These are phyloP conservation scores for Colletotrichum lindemuthianum DNA, from an alignment of 2,329 filamentous ascomycete species.

Conservation along the genomic window DNA sequence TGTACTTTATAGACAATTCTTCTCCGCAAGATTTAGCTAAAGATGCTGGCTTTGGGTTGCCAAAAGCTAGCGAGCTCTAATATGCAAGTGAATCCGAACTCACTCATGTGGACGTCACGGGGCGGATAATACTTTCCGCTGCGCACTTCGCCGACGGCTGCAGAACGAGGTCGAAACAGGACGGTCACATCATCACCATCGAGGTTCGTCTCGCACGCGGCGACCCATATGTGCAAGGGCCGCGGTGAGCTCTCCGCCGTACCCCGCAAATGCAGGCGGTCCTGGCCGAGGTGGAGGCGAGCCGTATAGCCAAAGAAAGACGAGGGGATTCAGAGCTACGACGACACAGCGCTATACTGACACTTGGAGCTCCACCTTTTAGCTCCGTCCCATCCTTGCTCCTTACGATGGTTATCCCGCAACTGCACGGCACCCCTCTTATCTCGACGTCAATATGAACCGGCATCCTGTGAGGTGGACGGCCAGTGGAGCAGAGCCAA, in stretches of 20 bases:
- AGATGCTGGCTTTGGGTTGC: too few species aligned
- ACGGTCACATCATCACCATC: too few species aligned
- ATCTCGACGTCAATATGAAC: slow-evolving; percentile 9
- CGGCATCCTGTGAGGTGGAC: slow-evolving; percentile 14
- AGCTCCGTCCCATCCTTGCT: slow-evolving; percentile 25
- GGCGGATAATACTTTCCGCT: too few species aligned
- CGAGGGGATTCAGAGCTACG: slow-evolving; percentile 26
- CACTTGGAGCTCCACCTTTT: slow-evolving; percentile 30
- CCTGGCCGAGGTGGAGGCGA: slow-evolving; percentile 21
- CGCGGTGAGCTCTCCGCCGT: slow-evolving; percentile 25
- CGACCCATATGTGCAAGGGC: slow-evolving; percentile 1
- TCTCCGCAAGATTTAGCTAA: too few species aligned
- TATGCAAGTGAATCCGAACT: too few species aligned
- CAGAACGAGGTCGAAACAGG: too few species aligned
- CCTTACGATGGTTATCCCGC: slow-evolving; percentile 8
- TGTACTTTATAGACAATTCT: too few species aligned
- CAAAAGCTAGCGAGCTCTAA: too few species aligned
- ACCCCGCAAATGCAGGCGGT: slow-evolving; percentile 23
- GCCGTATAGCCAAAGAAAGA: slow-evolving; percentile 4
- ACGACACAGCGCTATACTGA: slow-evolving; percentile 5
- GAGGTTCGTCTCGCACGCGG: background rate
- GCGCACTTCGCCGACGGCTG: too few species aligned
- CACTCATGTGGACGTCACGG: too few species aligned
- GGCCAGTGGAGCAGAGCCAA: slow-evolving; percentile 16
- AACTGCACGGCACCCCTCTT: slow-evolving; percentile 12